Conservation (phyloP, 306 rosid species). For the Trifolium fragiferum region DNA sequence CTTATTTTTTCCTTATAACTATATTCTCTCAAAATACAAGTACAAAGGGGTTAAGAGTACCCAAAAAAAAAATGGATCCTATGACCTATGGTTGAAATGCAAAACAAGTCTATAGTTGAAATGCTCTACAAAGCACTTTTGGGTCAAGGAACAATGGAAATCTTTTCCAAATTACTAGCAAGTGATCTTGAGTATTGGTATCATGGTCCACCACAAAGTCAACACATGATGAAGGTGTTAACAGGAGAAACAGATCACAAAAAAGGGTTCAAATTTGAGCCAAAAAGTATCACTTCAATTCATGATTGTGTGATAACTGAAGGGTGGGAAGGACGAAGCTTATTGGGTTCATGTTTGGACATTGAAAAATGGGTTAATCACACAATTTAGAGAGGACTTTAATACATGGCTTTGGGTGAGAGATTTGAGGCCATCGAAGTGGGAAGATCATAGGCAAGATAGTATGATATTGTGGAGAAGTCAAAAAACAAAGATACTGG, state of each 20-base stretch:
- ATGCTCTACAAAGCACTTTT: constrained; percentile 66
- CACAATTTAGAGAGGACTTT: constrained; percentile 83
- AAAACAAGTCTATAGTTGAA: constrained; percentile 59
- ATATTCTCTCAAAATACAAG: too few relatives aligned
- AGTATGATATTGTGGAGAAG: constrained; percentile 77
- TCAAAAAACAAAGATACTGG: constrained; percentile 40
- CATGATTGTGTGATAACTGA: constrained; percentile 66
- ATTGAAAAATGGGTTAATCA: constrained; percentile 64
- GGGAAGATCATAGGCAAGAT: constrained; percentile 45
- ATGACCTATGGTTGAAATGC: constrained; percentile 32
- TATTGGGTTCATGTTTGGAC: constrained; percentile 98
- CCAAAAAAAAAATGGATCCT: background rate
- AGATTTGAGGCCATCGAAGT: constrained; percentile 60
- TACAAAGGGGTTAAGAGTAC: too few relatives aligned
- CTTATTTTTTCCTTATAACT: background rate
- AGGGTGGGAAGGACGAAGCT: constrained; percentile 89
- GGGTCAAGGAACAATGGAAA: constrained; percentile 48
- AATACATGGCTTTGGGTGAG: constrained; percentile 91
- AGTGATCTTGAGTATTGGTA: constrained; percentile 92
- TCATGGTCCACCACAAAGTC: constrained; percentile 90
- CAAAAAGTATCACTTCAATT: constrained; percentile 60
- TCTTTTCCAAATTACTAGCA: constrained; percentile 58
- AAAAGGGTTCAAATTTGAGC: constrained; percentile 71
- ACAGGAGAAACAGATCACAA: constrained; percentile 64
- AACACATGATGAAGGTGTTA: constrained; percentile 90